Evolutionary conservation across 768 basidiomycete genomes (phyloP).

Genomic region (Calocybe cyanea): DNA sequence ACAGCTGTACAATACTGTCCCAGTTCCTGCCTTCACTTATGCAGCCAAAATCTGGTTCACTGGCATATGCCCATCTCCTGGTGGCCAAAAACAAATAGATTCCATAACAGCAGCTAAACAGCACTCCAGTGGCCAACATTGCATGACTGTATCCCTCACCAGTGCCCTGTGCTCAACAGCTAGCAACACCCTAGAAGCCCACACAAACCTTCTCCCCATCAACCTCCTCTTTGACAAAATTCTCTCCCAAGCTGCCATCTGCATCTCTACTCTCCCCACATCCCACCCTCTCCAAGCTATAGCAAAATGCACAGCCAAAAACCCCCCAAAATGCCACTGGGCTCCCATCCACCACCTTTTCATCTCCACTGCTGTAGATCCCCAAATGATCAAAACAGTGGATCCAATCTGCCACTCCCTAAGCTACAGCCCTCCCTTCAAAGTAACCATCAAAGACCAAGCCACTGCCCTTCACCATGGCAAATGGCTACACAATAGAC

Average conservation of each 20-base stretch:
- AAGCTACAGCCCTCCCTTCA: too few relatives aligned
- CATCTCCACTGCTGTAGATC: too few relatives aligned
- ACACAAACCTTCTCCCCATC: slow-evolving; percentile 9
- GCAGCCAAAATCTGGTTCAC: slow-evolving; percentile 5
- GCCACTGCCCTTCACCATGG: too few relatives aligned
- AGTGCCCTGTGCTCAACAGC: slow-evolving; percentile 7
- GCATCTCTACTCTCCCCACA: slow-evolving; percentile 4
- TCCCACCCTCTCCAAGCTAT: slow-evolving; percentile 1
- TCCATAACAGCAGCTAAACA: slow-evolving; percentile 2
- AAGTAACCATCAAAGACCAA: too few relatives aligned
- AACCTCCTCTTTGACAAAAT: slow-evolving; percentile 1
- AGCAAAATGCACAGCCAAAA: background rate
- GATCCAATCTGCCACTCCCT: too few relatives aligned
- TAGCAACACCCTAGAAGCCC: slow-evolving; percentile 5
- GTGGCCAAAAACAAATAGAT: slow-evolving; percentile 1
- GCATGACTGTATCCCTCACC: background rate
- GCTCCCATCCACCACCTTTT: too few relatives aligned
- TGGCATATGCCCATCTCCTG: background rate
- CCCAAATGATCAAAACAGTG: too few relatives aligned
- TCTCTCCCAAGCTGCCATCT: background rate
- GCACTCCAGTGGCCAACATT: slow-evolving; percentile 1
- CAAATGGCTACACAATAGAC: too few relatives aligned
- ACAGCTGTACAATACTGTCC: slow-evolving; percentile 9
- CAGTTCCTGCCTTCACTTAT: slow-evolving; percentile 6
- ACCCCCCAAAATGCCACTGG: too few relatives aligned